A percentile compares a stretch with the other conserved stretches of the same genome.
phyloP scores from a whole-genome alignment of 2,329 filamentous ascomycete genomes.

The Colletotrichum sp. region DNA sequence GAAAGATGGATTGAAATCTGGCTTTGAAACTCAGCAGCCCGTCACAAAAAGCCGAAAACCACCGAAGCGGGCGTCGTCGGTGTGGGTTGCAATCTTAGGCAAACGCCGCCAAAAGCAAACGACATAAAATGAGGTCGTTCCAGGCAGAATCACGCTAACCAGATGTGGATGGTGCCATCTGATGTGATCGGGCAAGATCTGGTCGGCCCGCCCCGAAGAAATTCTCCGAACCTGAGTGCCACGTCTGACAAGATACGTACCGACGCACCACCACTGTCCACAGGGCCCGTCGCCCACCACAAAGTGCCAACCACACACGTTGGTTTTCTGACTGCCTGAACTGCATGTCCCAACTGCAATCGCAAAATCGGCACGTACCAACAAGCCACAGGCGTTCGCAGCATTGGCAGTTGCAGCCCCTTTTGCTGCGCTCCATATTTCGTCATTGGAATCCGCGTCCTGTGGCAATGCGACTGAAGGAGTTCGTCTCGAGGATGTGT shows the following conservation, averaged over 20 bases:
- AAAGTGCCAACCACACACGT: too few relatives aligned
- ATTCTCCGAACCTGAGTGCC: neutral
- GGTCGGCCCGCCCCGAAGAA: neutral
- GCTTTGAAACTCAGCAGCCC: neutral
- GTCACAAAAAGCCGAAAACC: neutral
- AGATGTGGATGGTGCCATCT: neutral
- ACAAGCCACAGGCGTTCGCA: too few relatives aligned
- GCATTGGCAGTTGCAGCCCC: too few relatives aligned
- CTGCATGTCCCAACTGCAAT: too few relatives aligned
- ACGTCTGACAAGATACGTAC: neutral
- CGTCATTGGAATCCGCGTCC: too few relatives aligned
- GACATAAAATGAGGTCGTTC: neutral
- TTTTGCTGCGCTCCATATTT: too few relatives aligned
- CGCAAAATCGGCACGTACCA: too few relatives aligned
- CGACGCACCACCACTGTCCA: too few relatives aligned
- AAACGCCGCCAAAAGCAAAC: neutral
- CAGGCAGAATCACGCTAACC: neutral
- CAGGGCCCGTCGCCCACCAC: too few relatives aligned
- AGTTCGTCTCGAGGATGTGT: too few relatives aligned
- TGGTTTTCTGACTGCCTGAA: too few relatives aligned
- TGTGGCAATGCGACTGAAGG: too few relatives aligned
- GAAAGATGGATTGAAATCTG: neutral
- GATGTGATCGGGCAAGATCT: neutral
- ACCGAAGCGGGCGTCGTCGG: neutral
- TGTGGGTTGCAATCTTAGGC: neutral